These are phyloP conservation scores for Rubus idaeus DNA, from an alignment of 306 rosid species.

Conservation along the genomic window DNA sequence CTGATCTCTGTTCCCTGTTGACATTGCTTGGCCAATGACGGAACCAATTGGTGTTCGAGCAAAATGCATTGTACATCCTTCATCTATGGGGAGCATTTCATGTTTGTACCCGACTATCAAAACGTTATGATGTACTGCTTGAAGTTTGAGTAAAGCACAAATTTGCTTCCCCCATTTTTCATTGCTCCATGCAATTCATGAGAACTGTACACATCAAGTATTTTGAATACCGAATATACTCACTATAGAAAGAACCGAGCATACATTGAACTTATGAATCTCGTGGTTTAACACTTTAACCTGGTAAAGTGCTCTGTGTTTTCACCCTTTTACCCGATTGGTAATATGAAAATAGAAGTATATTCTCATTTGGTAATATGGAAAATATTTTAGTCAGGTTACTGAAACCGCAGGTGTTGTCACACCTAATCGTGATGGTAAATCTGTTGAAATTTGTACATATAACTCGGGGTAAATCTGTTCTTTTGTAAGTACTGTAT, in stretches of 20 bases:
- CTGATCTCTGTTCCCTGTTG: neutral
- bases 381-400: no score
- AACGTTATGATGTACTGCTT: neutral
- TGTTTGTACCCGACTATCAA: neutral
- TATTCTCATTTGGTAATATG: no score
- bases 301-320: no score
- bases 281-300: neutral
- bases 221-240: neutral
- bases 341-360: no score
- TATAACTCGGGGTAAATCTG: no score
- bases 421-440: no score
- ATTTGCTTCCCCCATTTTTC: neutral
- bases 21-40: neutral
- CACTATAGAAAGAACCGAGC: neutral
- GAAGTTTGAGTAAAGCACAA: neutral
- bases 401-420: no score
- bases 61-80: neutral
- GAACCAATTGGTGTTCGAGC: neutral
- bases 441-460: no score
- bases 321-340: no score
- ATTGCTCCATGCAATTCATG: neutral
- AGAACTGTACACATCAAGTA: neutral
- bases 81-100: neutral
- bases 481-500: no score
- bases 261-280: neutral